Evolutionary conservation across 257 asterid genomes (phyloP).

Genomic region (Solanum okadae): DNA sequence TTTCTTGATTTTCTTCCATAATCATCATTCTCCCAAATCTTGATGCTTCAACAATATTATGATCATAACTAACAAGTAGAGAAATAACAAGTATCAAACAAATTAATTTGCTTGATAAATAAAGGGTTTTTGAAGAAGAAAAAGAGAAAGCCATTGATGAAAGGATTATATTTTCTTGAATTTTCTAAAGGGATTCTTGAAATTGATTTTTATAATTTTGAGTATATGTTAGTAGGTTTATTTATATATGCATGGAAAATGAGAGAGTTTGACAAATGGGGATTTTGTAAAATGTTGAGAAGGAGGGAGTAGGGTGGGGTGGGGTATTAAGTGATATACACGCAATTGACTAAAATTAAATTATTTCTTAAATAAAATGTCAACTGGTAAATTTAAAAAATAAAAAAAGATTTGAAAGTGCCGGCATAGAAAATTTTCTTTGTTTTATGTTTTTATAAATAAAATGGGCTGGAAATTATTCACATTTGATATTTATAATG

Average conservation of each 20-base stretch:
- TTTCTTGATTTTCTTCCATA: neutral
- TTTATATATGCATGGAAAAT: conserved; percentile 12
- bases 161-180: neutral
- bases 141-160: neutral
- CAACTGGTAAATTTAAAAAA: neutral
- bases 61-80: neutral
- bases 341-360: neutral
- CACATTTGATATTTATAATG: neutral
- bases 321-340: neutral
- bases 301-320: neutral
- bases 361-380: neutral
- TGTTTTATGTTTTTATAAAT: neutral
- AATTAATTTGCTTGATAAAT: neutral
- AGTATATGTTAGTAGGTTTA: neutral
- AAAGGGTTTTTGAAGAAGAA: neutral
- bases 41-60: neutral
- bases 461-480: neutral
- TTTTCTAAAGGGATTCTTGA: neutral
- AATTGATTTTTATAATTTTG: neutral
- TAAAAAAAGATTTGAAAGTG: neutral
- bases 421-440: neutral
- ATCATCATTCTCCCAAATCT: conserved; percentile 7
- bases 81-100: neutral
- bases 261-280: neutral
- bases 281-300: neutral